Evolutionary conservation across 441 rosid genomes (phyloP).

Genomic region (Flueggea neowawraea): DNA sequence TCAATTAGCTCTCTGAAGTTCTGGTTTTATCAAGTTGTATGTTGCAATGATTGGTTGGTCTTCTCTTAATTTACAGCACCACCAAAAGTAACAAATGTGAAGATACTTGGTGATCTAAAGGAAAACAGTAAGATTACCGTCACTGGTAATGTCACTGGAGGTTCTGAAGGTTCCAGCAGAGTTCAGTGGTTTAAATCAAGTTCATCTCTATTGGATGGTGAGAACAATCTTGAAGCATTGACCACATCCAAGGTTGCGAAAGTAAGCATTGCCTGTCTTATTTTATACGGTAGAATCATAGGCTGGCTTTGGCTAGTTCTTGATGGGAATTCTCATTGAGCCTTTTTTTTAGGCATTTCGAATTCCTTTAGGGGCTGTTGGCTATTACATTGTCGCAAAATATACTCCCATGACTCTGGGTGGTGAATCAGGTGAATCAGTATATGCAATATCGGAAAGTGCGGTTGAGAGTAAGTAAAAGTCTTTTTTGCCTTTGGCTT

Average conservation of each 20-base stretch:
- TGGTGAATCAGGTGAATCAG: conserved; percentile 93
- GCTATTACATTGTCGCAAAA: conserved; percentile 75
- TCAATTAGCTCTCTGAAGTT: background rate
- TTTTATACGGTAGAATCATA: background rate
- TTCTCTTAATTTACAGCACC: conserved; percentile 63
- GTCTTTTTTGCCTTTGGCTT: conserved; percentile 1
- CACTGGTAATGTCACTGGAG: conserved; percentile 85
- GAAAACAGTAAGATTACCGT: conserved; percentile 92
- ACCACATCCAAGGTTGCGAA: conserved; percentile 88
- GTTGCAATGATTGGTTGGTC: conserved; percentile 15
- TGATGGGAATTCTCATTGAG: conserved; percentile 22
- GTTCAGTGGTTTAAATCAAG: conserved; percentile 95
- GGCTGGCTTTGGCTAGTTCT: conserved; percentile 6
- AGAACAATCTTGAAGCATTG: conserved; percentile 77
- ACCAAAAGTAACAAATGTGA: conserved; percentile 83
- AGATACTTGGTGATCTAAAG: conserved; percentile 85
- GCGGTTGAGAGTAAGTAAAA: conserved; percentile 75
- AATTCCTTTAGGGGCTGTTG: conserved; percentile 96
- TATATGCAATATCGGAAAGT: conserved; percentile 69
- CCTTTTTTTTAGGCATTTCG: conserved; percentile 77
- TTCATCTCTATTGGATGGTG: conserved; percentile 51
- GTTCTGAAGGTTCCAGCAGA: conserved; percentile 94
- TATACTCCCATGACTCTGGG: conserved; percentile 89
- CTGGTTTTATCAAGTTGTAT: conserved; percentile 16
- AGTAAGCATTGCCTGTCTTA: conserved; percentile 35